A percentile compares a stretch with the other conserved stretches of the same genome.
Conservation (phyloP, 768 basidiomycete species). For the Auriscalpium vulgare region DNA sequence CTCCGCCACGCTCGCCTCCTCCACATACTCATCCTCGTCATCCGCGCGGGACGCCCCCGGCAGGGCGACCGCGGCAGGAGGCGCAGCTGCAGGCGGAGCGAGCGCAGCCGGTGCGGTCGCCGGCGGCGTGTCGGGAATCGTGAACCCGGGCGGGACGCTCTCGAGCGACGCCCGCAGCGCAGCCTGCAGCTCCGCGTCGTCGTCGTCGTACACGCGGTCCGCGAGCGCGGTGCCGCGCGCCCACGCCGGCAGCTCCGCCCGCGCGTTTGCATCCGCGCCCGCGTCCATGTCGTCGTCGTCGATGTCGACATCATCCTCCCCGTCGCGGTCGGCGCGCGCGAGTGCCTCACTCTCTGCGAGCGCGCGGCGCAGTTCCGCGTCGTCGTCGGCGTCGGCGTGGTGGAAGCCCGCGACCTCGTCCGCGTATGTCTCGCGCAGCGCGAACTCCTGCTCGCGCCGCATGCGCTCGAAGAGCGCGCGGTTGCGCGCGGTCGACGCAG, state of each 20-base stretch:
- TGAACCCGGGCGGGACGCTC: conserved; percentile 45
- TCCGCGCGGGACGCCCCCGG: not conserved
- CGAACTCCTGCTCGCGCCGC: conserved; percentile 55
- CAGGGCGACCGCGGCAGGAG: not conserved
- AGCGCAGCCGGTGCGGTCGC: conserved; percentile 16
- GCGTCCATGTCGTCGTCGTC: conserved; percentile 8
- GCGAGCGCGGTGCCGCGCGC: not conserved
- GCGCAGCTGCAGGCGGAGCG: conserved; percentile 2
- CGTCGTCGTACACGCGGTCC: conserved; percentile 69
- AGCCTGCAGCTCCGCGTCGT: conserved; percentile 82
- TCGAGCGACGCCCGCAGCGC: conserved; percentile 80
- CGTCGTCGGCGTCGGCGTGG: conserved; percentile 40
- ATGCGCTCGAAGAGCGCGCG: conserved; percentile 15
- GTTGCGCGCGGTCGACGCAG: conserved; percentile 16
- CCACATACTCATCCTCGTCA: not conserved
- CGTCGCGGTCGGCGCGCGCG: conserved; percentile 25
- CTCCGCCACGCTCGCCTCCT: conserved; percentile 5
- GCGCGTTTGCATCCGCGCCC: not conserved
- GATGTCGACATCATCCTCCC: conserved; percentile 10
- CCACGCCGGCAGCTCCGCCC: not conserved
- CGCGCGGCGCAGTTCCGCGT: conserved; percentile 45
- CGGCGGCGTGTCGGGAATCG: conserved; percentile 19
- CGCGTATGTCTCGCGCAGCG: conserved; percentile 37
- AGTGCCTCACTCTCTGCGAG: conserved; percentile 53
- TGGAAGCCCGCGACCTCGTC: conserved; percentile 27